Percentiles rank a stretch among this genome's conserved stretches.
Evolutionary conservation across 306 rosid species (phyloP).

Genomic region (Mimosa pudica): DNA sequence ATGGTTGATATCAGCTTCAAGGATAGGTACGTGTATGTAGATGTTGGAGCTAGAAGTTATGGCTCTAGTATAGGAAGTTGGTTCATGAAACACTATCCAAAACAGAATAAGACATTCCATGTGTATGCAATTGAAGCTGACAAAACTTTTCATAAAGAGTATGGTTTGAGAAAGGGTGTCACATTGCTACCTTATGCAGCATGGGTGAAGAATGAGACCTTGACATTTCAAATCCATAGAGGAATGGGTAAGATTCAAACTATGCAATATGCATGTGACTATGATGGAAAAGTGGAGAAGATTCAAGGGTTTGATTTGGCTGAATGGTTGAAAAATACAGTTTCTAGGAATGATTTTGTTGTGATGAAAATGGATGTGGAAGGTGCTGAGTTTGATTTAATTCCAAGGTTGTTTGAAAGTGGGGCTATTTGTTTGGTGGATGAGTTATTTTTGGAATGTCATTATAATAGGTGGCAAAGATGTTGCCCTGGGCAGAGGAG

Average conservation of each 20-base stretch:
- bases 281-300: conserved; percentile 59
- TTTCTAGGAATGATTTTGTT: conserved; percentile 73
- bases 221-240: conserved; percentile 76
- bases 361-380: conserved; percentile 99
- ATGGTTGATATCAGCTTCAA: conserved; percentile 85
- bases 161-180: conserved; percentile 62
- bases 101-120: conserved; percentile 86
- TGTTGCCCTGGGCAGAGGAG: conserved; percentile 93
- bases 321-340: conserved; percentile 73
- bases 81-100: conserved; percentile 92
- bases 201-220: conserved; percentile 90
- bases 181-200: conserved; percentile 84
- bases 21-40: conserved; percentile 76
- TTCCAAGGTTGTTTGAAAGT: conserved; percentile 80
- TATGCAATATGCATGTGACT: conserved; percentile 33
- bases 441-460: conserved; percentile 93
- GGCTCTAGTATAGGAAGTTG: conserved; percentile 97
- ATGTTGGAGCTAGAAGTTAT: conserved; percentile 93
- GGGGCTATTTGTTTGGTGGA: conserved; percentile 92
- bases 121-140: conserved; percentile 95
- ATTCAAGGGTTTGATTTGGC: conserved; percentile 90
- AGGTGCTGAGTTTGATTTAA: conserved; percentile 87
- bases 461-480: conserved; percentile 95
- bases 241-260: conserved; percentile 99
- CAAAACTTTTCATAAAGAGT: conserved; percentile 71